Evolutionary conservation across 176 grass and related monocot genomes (phyloP), one percentile per base, ranked within the genome.

Genomic region (Luzula sylvatica): DNA sequence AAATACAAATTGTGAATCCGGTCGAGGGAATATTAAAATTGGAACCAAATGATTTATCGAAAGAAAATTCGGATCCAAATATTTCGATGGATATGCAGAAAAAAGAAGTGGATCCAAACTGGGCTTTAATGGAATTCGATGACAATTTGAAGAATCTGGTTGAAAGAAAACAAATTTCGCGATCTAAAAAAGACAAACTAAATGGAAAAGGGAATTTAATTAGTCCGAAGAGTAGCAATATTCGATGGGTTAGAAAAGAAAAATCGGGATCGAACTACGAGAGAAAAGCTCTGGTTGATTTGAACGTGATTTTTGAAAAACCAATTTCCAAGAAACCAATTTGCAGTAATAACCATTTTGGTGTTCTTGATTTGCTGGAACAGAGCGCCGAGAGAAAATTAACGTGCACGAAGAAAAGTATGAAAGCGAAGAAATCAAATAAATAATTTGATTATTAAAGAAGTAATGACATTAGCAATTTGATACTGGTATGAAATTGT

Each of bases 271-370:
- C 58, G 8, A 63, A 47, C 46, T 47, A 46, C 6, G 40, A 63
- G 41, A 27, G 58, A 44, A 29, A 35, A 41, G 55, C 28, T 18
- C 16, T 63, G 26, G 41, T 20, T 2, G 58, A 63, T 44, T 17
- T 47, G 11, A 63, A 47, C 13, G 0, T 9, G 9, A 35, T 7
- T 7, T 35, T 35, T 35, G 30, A 35, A 9, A 20, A 48, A 46
- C 12, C 23, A 9, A n/a, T n/a, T n/a, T n/a, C n/a, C n/a, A n/a
- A 35, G 30, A 20, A 48, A 46, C 12, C 23, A 9, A 32, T 12
- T 63, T 14, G 15, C 23, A 63, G 58, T 15, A 63, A 63, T n/a
- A 63, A 15, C 24, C 46, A 63, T 12, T 63, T 63, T 47, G 58
- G 58, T 11, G 42, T 63, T 13, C 58, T 63, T 0, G 58, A 63